Evolutionary conservation across 805 yeast species (phyloP).

Genomic region (Peterozyma xylosa): DNA sequence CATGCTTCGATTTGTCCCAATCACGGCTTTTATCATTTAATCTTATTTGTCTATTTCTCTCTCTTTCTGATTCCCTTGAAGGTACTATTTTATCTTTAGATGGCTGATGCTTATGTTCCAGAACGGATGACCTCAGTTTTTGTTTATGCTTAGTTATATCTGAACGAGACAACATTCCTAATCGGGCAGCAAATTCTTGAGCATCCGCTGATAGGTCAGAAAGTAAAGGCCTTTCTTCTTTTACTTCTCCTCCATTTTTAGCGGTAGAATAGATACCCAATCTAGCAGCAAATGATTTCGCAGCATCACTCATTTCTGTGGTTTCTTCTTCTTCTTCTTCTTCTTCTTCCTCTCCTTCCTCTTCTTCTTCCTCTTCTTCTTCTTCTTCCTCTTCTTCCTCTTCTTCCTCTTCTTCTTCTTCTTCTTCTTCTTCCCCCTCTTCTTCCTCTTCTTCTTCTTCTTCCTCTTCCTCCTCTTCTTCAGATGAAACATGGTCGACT

Average conservation of each 20-base stretch:
- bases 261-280: background rate
- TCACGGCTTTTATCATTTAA: background rate
- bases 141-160: background rate
- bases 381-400: background rate
- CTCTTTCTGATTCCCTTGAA: background rate
- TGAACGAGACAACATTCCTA: conserved; percentile 5
- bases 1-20: background rate
- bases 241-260: background rate
- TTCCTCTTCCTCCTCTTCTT: background rate
- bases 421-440: background rate
- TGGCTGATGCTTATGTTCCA: background rate
- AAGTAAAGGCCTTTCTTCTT: background rate
- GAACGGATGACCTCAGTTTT: too few relatives aligned
- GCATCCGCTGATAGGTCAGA: conserved; percentile 4
- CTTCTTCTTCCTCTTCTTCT: conserved; percentile 2
- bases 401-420: conserved; percentile 3
- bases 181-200: conserved; percentile 6
- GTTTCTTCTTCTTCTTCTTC: conserved; percentile 3
- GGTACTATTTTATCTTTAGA: background rate
- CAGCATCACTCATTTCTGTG: background rate
- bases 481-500: background rate
- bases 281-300: background rate
- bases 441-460: conserved; percentile 5
- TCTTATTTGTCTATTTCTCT: background rate
- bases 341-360: background rate